phyloP scores from a whole-genome alignment of 2,329 filamentous ascomycete species.

The Aspergillus novoparasiticus region DNA sequence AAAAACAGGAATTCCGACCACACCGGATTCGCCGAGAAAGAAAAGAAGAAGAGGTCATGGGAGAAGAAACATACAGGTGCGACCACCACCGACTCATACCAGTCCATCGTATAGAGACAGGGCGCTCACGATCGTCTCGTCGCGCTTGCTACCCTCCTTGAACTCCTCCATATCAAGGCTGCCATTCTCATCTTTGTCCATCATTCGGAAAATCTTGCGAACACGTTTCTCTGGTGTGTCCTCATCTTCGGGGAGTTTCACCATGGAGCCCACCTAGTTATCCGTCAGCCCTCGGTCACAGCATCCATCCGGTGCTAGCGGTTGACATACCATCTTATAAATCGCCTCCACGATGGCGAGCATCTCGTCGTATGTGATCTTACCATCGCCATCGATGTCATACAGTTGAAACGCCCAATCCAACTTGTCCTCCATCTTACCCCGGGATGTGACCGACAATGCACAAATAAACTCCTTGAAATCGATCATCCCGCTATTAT shows the following conservation, averaged over 20 bases:
- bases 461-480: slow-evolving; percentile 99
- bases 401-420: slow-evolving; percentile 99
- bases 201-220: slow-evolving; percentile 98
- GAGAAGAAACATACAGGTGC: neutral
- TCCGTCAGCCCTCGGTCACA: slow-evolving; percentile 11
- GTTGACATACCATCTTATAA: slow-evolving; percentile 86
- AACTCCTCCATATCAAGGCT: slow-evolving; percentile 97
- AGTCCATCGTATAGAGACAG: slow-evolving; percentile 94
- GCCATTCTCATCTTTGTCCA: slow-evolving; percentile 99
- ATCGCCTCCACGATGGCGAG: slow-evolving; percentile 97
- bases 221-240: slow-evolving; percentile 99
- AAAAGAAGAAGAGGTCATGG: neutral
- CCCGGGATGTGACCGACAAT: slow-evolving; percentile 91
- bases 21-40: slow-evolving; percentile 19
- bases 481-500: slow-evolving; percentile 96
- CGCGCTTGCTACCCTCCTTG: slow-evolving; percentile 97
- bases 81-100: slow-evolving; percentile 58
- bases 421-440: slow-evolving; percentile 99
- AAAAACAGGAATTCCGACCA: slow-evolving; percentile 4
- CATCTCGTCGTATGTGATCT: slow-evolving; percentile 99
- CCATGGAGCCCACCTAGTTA: slow-evolving; percentile 93
- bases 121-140: slow-evolving; percentile 97
- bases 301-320: neutral
- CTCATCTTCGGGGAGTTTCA: slow-evolving; percentile 97
- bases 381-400: slow-evolving; percentile 97